Base-by-base conservation (phyloP, 805 yeast genomes). In the Metschnikowia corniflorae region DNA sequence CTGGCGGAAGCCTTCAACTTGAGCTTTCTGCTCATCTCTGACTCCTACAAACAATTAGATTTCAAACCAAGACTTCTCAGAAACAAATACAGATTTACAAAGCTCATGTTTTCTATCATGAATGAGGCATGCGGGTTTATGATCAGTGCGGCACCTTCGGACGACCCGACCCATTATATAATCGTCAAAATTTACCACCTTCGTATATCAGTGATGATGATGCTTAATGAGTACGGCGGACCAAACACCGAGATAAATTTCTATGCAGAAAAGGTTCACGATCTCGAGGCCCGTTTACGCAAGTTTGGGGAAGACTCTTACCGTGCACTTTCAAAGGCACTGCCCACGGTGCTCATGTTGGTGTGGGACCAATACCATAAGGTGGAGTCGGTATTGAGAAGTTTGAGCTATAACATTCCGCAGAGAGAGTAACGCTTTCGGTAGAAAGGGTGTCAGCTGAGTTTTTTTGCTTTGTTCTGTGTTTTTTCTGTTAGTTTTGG, bases 311-410 rank as follows among this genome's bases (percentile, higher is more conserved):
- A 22, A 6, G 26, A 30, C 6, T 5, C 14, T 8, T 4, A 7
- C 19, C 13, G 13, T n/a, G 5, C 22, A 14, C 26, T 30, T 22
- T 14, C 13, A 7, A 7, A 9, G 10, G 26, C 33, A 5, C 33
- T 26, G 12, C 14, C 18, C 10, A 10, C 7, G 12, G 20, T 30
- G 19, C 10, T 30, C 7, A 13, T 13, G 12, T 3, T 16, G 18
- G 19, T 30, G n/a, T 30, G 33, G 33, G 10, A 16, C 18, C 33
- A 30, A 7, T 30, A 9, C 20, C 26, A 10, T 7, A 30, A 16
- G 9, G 9, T 18, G 7, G 33, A 30, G 16, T 19, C 13, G 4
- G 26, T 13, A 5, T 20, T 30, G 12, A 22, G 15, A 5, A 16
- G 13, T 8, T 30, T 30, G 20, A 8, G 16, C 8, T 7, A n/a